A percentile compares a stretch with the other conserved stretches of the same genome.
Conservation (phyloP, 176 grass and related monocot species). For the Cocos nucifera region DNA sequence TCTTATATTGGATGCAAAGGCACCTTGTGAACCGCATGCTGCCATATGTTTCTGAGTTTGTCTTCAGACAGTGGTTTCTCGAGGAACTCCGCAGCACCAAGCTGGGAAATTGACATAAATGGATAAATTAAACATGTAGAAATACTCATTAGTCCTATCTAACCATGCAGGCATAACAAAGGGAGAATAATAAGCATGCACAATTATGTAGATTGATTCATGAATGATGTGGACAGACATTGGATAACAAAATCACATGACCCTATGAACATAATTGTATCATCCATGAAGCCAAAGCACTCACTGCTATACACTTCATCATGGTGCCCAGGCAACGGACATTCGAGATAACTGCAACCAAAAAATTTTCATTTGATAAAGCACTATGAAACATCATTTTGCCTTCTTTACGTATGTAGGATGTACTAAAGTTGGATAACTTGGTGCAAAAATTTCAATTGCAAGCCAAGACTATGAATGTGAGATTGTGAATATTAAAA, state of each 20-base stretch:
- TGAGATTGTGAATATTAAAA: too few species aligned
- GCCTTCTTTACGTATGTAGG: too few species aligned
- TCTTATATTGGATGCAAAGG: constrained; percentile 3
- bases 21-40: constrained; percentile 53
- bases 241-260: too few species aligned
- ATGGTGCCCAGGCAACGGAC: constrained; percentile 32
- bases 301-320: constrained; percentile 54
- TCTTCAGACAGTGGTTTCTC: constrained; percentile 45
- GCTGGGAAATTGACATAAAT: constrained; percentile 7
- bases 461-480: too few species aligned
- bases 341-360: constrained; percentile 31
- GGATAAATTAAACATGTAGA: not conserved
- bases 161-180: not conserved
- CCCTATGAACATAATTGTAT: too few species aligned
- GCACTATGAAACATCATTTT: too few species aligned
- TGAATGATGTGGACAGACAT: too few species aligned
- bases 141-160: too few species aligned
- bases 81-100: constrained; percentile 47
- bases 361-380: not conserved
- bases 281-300: not conserved
- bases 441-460: too few species aligned
- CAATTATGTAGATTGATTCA: not conserved
- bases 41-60: constrained; percentile 44
- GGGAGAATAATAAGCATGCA: not conserved
- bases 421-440: too few species aligned